These are phyloP conservation scores for Lactifluus piperatus DNA, from an alignment of 768 basidiomycete species.

Conservation along the genomic window DNA sequence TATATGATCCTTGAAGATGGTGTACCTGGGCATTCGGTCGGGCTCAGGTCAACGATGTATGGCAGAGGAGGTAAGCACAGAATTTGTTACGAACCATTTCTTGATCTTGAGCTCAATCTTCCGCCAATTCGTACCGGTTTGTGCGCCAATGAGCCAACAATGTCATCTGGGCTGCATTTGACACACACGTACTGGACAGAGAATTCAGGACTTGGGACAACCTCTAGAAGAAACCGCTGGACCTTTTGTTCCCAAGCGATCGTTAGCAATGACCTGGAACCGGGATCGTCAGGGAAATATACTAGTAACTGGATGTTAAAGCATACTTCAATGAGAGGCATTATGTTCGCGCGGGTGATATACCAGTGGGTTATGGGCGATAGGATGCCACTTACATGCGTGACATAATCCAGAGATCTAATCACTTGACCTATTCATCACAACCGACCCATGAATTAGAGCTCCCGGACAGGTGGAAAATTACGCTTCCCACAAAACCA, in stretches of 20 bases:
- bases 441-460: not conserved
- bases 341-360: too few species aligned
- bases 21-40: constrained; percentile 56
- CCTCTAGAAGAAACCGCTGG: constrained; percentile 19
- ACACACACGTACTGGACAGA: constrained; percentile 70
- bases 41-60: not conserved
- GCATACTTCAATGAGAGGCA: constrained; percentile 30
- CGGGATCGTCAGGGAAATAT: constrained; percentile 1
- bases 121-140: constrained; percentile 75
- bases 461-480: not conserved
- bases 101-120: constrained; percentile 96
- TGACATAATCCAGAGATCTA: constrained; percentile 3
- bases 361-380: too few species aligned
- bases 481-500: not conserved
- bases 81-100: constrained; percentile 68
- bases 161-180: constrained; percentile 92
- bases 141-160: constrained; percentile 96
- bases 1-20: constrained; percentile 93
- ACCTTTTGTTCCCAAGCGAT: constrained; percentile 94
- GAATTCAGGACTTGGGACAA: not conserved
- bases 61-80: not conserved
- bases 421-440: too few species aligned
- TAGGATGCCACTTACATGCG: too few species aligned
- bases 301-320: not conserved
- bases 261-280: constrained; percentile 83